Conservation (phyloP, 345 rosid species). For the Kandelia obovata region DNA sequence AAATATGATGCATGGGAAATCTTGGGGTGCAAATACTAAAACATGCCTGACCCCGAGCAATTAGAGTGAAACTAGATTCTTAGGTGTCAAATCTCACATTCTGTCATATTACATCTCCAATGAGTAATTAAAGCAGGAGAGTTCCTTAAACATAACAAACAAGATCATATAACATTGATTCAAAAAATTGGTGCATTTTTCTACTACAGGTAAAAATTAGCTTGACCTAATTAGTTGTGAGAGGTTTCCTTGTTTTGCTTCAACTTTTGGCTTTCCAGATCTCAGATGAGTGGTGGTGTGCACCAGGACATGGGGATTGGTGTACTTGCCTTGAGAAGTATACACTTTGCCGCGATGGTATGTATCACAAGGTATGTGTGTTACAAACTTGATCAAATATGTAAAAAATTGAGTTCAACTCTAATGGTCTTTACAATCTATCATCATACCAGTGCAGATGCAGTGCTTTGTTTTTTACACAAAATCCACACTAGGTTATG, state of each 20-base stretch:
- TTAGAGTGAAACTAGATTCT: too few relatives aligned
- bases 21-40: too few relatives aligned
- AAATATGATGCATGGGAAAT: too few relatives aligned
- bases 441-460: background rate
- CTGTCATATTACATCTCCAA: too few relatives aligned
- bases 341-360: constrained; percentile 65
- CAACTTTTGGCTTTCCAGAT: constrained; percentile 37
- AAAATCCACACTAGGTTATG: too few relatives aligned
- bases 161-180: background rate
- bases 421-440: background rate
- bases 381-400: background rate
- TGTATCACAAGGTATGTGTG: constrained; percentile 65
- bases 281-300: constrained; percentile 79
- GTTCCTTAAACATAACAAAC: too few relatives aligned
- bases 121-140: too few relatives aligned
- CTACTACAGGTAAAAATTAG: background rate
- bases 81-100: too few relatives aligned
- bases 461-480: background rate
- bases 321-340: constrained; percentile 66
- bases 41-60: too few relatives aligned
- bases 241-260: background rate
- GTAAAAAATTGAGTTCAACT: constrained; percentile 6
- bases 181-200: background rate
- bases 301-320: constrained; percentile 85
- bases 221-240: background rate